A percentile compares a stretch with the other conserved stretches of the same genome.
Evolutionary conservation across 2,329 filamentous ascomycete species (phyloP).

Genomic region (Lasiodiplodia sp.): DNA sequence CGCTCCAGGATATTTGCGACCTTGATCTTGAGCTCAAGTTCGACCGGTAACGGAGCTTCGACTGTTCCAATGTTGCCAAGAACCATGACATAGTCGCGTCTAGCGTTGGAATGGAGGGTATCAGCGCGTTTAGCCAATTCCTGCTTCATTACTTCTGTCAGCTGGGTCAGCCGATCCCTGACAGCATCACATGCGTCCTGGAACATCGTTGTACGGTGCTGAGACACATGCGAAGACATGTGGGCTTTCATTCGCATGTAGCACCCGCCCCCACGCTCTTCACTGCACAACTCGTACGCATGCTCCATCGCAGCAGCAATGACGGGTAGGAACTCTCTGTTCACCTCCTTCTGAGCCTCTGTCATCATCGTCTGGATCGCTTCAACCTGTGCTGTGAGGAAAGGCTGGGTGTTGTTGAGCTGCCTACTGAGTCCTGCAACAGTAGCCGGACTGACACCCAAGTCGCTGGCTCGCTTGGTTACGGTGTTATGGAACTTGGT

Average conservation of each 20-base stretch:
- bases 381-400: conserved; percentile 49
- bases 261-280: conserved; percentile 56
- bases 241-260: conserved; percentile 61
- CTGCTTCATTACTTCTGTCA: conserved; percentile 54
- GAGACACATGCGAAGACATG: conserved; percentile 57
- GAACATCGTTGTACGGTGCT: conserved; percentile 58
- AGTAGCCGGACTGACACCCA: conserved; percentile 50
- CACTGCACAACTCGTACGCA: conserved; percentile 56
- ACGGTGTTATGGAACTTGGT: conserved; percentile 53
- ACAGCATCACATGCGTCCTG: conserved; percentile 52
- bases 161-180: conserved; percentile 47
- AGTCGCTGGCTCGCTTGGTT: conserved; percentile 47
- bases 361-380: conserved; percentile 50
- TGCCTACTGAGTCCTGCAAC: conserved; percentile 52
- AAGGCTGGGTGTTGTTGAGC: conserved; percentile 51
- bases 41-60: neutral
- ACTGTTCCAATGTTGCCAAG: conserved; percentile 38
- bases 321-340: conserved; percentile 60
- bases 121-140: conserved; percentile 55
- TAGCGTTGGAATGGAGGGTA: conserved; percentile 50
- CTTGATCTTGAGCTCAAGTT: neutral
- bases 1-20: conserved; percentile 10
- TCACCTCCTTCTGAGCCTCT: conserved; percentile 59
- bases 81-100: conserved; percentile 47
- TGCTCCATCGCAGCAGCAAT: conserved; percentile 55